Percentiles rank a stretch among this genome's conserved stretches.
Evolutionary conservation across 768 basidiomycete species (phyloP).

Genomic region (Rhizopogon vinicolor): DNA sequence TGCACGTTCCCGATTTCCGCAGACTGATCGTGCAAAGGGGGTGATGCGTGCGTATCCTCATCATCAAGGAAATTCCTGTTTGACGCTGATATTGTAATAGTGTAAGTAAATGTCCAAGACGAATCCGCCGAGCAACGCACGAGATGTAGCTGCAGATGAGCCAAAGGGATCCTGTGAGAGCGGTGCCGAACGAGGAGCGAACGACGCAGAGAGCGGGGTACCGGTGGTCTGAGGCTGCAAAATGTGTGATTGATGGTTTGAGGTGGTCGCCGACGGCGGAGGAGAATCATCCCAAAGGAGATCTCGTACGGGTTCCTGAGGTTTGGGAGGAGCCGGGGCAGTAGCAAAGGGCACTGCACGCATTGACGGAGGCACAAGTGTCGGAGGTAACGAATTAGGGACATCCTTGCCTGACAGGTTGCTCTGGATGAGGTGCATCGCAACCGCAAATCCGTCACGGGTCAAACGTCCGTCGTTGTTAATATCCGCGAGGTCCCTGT

Average conservation of each 20-base stretch:
- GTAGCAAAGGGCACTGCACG: constrained; percentile 45
- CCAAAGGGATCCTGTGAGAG: constrained; percentile 47
- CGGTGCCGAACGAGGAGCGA: constrained; percentile 15
- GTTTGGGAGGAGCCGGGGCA: constrained; percentile 31
- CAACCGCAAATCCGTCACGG: constrained; percentile 92
- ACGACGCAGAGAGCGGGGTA: constrained; percentile 26
- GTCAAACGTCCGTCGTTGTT: constrained; percentile 83
- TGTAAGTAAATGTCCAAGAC: constrained; percentile 6
- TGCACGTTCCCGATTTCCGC: constrained; percentile 85
- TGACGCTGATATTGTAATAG: constrained; percentile 10
- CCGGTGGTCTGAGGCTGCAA: constrained; percentile 36
- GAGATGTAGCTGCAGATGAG: constrained; percentile 23
- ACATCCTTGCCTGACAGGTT: constrained; percentile 78
- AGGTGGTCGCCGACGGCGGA: constrained; percentile 31
- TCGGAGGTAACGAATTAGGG: constrained; percentile 62
- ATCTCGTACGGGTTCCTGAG: constrained; percentile 37
- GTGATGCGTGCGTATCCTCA: constrained; percentile 40
- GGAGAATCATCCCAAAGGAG: constrained; percentile 55
- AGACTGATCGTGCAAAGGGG: constrained; percentile 65
- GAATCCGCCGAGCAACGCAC: constrained; percentile 10
- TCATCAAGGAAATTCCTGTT: constrained; percentile 70
- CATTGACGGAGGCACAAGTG: constrained; percentile 80
- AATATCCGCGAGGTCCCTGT: constrained; percentile 91
- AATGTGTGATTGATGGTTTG: constrained; percentile 22
- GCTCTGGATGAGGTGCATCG: constrained; percentile 88